These are phyloP conservation scores for Diophrys appendiculata DNA, from an alignment of 73 alveolate species.

Conservation along the genomic window DNA sequence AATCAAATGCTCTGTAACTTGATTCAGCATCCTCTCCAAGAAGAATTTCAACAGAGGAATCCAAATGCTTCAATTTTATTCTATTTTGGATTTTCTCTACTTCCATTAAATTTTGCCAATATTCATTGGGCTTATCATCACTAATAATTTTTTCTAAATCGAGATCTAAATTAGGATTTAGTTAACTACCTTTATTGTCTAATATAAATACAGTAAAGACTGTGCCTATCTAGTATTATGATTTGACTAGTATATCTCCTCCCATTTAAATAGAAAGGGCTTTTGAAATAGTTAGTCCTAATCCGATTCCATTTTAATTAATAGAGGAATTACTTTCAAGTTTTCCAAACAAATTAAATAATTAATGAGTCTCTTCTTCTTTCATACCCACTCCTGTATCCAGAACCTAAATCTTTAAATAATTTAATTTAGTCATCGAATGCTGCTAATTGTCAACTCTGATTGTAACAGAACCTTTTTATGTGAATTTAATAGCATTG, in stretches of 20 bases:
- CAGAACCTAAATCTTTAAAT: conserved; percentile 3
- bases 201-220: too few relatives aligned
- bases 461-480: conserved; percentile 32
- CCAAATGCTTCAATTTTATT: not conserved
- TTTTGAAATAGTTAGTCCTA: conserved; percentile 38
- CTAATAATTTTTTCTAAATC: too few relatives aligned
- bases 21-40: not conserved
- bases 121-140: not conserved
- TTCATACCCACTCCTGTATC: conserved; percentile 61
- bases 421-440: not conserved
- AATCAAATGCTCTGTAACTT: too few relatives aligned
- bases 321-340: not conserved
- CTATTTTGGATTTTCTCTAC: not conserved
- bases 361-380: conserved; percentile 3
- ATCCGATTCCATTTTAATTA: conserved; percentile 49
- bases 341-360: conserved; percentile 50
- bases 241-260: not conserved
- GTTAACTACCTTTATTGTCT: too few relatives aligned
- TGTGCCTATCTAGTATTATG: not conserved
- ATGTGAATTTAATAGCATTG: conserved; percentile 54
- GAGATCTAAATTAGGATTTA: too few relatives aligned
- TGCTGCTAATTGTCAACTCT: not conserved
- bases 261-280: not conserved
- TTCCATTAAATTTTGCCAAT: not conserved
- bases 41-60: too few relatives aligned